A percentile compares a stretch with the other conserved stretches of the same genome.
These are phyloP conservation scores for Komagataella pseudopastoris DNA, from an alignment of 805 yeast genomes.

Conservation along the genomic window DNA sequence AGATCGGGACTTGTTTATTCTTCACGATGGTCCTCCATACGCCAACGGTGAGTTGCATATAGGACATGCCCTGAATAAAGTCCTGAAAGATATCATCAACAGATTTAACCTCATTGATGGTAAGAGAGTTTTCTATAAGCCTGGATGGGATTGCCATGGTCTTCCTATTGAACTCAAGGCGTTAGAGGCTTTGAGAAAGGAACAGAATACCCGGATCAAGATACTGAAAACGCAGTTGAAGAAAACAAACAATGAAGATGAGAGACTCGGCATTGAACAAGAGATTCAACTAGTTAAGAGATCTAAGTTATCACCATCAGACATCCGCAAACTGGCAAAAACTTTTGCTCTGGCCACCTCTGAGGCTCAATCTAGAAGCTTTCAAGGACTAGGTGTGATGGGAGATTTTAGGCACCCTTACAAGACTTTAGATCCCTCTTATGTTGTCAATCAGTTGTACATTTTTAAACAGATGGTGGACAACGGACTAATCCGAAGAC, in stretches of 20 bases:
- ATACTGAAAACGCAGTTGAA: constrained; percentile 13
- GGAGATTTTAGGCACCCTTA: constrained; percentile 71
- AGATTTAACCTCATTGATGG: constrained; percentile 56
- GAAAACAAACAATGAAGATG: not conserved
- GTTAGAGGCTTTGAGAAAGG: constrained; percentile 27
- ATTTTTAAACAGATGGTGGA: constrained; percentile 55
- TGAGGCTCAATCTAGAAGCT: constrained; percentile 45
- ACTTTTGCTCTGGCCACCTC: constrained; percentile 61
- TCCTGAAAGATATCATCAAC: constrained; percentile 74
- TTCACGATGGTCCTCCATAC: constrained; percentile 98
- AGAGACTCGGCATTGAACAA: constrained; percentile 1
- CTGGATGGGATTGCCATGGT: constrained; percentile 99
- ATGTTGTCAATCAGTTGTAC: constrained; percentile 62
- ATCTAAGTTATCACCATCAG: constrained; percentile 24
- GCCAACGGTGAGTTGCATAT: constrained; percentile 91
- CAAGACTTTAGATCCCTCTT: constrained; percentile 55
- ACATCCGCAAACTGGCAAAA: constrained; percentile 53
- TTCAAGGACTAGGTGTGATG: constrained; percentile 64
- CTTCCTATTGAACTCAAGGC: constrained; percentile 91
- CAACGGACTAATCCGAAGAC: constrained; percentile 62
- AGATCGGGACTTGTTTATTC: constrained; percentile 35
- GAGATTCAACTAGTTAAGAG: constrained; percentile 6
- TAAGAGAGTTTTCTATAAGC: constrained; percentile 53
- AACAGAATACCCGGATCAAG: constrained; percentile 15
- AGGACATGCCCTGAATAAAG: constrained; percentile 86